Conservation (phyloP, 2,329 filamentous ascomycete genomes). For the Colletotrichum sp. region DNA sequence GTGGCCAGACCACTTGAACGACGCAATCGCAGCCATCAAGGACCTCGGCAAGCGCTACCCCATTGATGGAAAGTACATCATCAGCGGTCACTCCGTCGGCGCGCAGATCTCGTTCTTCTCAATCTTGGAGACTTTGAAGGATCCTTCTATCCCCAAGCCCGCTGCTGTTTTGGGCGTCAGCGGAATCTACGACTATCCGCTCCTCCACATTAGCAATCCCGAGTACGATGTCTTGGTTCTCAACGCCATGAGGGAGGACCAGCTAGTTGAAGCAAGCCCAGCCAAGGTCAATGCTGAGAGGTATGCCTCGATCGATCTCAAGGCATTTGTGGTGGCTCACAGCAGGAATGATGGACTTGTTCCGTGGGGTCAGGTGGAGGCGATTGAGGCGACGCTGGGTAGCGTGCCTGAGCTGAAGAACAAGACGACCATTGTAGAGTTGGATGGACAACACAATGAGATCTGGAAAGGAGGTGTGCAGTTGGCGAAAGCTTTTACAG, state of each 20-base stretch:
- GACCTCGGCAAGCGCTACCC: background rate
- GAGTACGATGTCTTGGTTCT: slow-evolving; percentile 65
- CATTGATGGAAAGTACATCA: background rate
- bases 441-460: slow-evolving; percentile 5
- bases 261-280: slow-evolving; percentile 54
- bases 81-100: slow-evolving; percentile 14
- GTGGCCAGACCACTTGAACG: slow-evolving; percentile 9
- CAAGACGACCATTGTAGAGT: background rate
- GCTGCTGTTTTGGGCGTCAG: slow-evolving; percentile 62
- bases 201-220: slow-evolving; percentile 50
- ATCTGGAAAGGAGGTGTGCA: background rate
- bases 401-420: background rate
- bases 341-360: slow-evolving; percentile 7
- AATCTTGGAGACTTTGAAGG: background rate
- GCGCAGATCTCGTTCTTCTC: slow-evolving; percentile 8
- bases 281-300: slow-evolving; percentile 37
- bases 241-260: slow-evolving; percentile 64
- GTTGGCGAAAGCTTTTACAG: background rate
- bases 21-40: slow-evolving; percentile 2
- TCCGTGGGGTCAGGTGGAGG: slow-evolving; percentile 4
- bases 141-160: slow-evolving; percentile 34
- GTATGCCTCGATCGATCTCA: background rate
- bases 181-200: slow-evolving; percentile 70
- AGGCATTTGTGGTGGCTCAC: slow-evolving; percentile 4
- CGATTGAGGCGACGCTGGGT: background rate